Evolutionary conservation across 345 rosid genomes (phyloP), one percentile per base, ranked within the genome.

Genomic region (Syzygium grande): DNA sequence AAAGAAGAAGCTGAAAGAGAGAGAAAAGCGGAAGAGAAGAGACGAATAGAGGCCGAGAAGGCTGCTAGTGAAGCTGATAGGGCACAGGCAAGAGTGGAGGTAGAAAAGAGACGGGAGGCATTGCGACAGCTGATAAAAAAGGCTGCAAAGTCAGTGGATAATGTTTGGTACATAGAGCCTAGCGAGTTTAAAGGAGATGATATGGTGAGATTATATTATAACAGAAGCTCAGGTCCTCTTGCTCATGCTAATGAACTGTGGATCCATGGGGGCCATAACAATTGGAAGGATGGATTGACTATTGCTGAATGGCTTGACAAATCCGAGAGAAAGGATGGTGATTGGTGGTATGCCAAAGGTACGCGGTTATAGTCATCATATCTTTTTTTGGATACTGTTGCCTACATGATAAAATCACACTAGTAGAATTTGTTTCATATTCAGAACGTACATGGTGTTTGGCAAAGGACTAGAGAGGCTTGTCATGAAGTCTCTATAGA

Each of bases 341-440:
- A 95, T 89, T 97, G 99, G 99, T 95, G 99, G 96, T 95, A 90
- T 73, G 95, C 94, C 85, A 94, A 94, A 89, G 95, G 99, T 97
- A 94, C 10, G 89, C 51, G n/a, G 54, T n/a, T 41, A 43, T 21
- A 12, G 78, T 51, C 51, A 85, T 43, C 55, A 59, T 90, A 68
- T 86, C 85, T 56, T 88, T 21, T 43, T 85, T 12, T 85, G 49
- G 49, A 73, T 41, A 10, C 49, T 73, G 27, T 73, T 73, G 27
- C 25, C 25, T 14, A 73, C 49, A 38, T 73, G 83, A 73, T 73
- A 38, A 73, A 73, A 41, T 73, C 83, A 73, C 83, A 38, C 38
- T 4, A 29, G 46, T 84, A 41, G 63, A 29, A 52, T 73, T 38
- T 73, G 49, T 73, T 38, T 38, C 83, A 38, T 73, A 10, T 43